A percentile compares a stretch with the other conserved stretches of the same genome.
Conservation (phyloP, 192 early-diverging fungal genomes). For the Backusella liffmaniae region DNA sequence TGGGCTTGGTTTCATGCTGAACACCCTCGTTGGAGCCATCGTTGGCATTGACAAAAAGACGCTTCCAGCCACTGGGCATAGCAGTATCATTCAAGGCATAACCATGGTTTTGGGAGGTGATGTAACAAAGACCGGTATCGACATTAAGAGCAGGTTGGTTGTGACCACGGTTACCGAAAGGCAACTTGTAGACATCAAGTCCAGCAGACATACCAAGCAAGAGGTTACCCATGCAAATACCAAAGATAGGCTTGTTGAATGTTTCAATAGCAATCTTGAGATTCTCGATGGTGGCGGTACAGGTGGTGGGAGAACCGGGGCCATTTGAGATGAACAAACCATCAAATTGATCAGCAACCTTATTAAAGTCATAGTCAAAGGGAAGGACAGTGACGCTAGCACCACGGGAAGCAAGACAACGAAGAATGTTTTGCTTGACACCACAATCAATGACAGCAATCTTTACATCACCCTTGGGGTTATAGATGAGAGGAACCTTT, state of each 20-base stretch:
- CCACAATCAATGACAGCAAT: slow-evolving; percentile 89
- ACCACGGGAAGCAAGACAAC: slow-evolving; percentile 77
- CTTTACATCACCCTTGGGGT: slow-evolving; percentile 75
- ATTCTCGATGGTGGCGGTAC: slow-evolving; percentile 66
- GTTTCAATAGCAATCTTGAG: slow-evolving; percentile 62
- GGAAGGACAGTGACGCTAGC: slow-evolving; percentile 86
- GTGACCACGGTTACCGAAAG: slow-evolving; percentile 95
- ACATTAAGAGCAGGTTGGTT: slow-evolving; percentile 91
- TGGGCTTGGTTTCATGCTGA: slow-evolving; percentile 68
- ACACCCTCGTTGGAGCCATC: slow-evolving; percentile 96
- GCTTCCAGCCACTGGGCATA: slow-evolving; percentile 73
- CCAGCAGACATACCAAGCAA: slow-evolving; percentile 91
- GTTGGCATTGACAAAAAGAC: slow-evolving; percentile 93
- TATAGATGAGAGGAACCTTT: slow-evolving; percentile 64
- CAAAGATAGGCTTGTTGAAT: slow-evolving; percentile 84
- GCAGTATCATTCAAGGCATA: slow-evolving; percentile 74
- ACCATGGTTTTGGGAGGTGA: slow-evolving; percentile 97
- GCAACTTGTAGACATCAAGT: slow-evolving; percentile 81
- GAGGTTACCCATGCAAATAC: slow-evolving; percentile 97
- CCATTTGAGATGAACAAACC: slow-evolving; percentile 94
- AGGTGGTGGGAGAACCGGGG: slow-evolving; percentile 78
- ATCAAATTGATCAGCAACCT: slow-evolving; percentile 65
- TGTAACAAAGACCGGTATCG: slow-evolving; percentile 75
- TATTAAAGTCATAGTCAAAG: slow-evolving; percentile 77
- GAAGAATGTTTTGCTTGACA: slow-evolving; percentile 91